Evolutionary conservation across 805 yeast genomes (phyloP), one percentile per base, ranked within the genome.

Genomic region (Sugiyamaella valdiviana): DNA sequence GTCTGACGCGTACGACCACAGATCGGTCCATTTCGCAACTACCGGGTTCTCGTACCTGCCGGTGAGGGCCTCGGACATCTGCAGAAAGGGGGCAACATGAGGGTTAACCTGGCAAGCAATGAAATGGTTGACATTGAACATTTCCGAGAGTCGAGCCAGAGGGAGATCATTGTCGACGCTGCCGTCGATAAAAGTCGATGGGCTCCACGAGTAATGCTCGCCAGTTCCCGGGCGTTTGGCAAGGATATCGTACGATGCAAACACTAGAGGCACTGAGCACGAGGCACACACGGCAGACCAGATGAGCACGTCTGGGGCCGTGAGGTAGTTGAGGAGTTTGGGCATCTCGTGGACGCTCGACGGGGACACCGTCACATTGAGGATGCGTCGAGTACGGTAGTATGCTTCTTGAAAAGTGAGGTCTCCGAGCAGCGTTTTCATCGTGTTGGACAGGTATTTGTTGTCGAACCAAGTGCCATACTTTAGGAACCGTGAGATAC

Each of bases 21-120:
- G 12, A 7, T n/a, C 15, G 12, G 36, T 14, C 51, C 51, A 51
- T 19, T 45, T 17, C 15, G 51, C 22, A 9, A 42, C 15, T 3
- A 21, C 32, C 20, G 39, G 20, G 16, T 40, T 36, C 23, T 42
- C 39, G 16, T 50, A 43, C 12, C 22, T 14, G 9, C 36, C 15
- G 22, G 35, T 21, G n/a, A 51, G 26, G 3, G 42, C 16, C 38
- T 60, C 61, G 6, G 56, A 47, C n/a, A 63, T 35, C 15, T 53
- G 52, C 57, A 93, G 71, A 44, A 91, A 76, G 0, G 99, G 99
- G 2, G 85, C 86, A 14, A 93, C 95, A 63, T 93, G 99, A 0
- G 97, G 95, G 61, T 93, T 93, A 1, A 93, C 99, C 64, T 93
- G 99, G 41, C 95, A 91, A 0, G 97, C 99, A 57, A 93, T 89